Percentiles rank a stretch among this genome's conserved stretches.
phyloP scores from a whole-genome alignment of 345 rosid genomes.

The Populus deltoides region DNA sequence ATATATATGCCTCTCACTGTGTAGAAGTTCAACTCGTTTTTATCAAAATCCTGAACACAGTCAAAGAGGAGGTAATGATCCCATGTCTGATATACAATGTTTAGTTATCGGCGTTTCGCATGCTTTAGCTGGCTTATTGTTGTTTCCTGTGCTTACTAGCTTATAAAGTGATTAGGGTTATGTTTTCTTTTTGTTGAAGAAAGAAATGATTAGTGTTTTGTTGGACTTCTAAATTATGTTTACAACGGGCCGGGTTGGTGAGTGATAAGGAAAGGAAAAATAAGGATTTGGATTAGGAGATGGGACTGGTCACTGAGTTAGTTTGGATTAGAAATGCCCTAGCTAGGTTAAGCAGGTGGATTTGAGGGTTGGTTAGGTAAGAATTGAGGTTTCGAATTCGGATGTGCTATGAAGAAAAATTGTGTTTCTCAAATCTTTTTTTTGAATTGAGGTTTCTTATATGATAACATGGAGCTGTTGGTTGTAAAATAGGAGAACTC shows the following conservation, averaged over 20 bases:
- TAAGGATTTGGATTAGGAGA: not conserved
- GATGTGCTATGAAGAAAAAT: too few species aligned
- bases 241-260: not conserved
- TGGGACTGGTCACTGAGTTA: not conserved
- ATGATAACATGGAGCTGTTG: slow-evolving; percentile 19
- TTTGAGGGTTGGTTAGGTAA: not conserved
- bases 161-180: not conserved
- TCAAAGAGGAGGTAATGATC: slow-evolving; percentile 33
- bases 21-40: slow-evolving; percentile 15
- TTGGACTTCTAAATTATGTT: not conserved
- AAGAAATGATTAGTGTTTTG: not conserved
- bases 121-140: not conserved
- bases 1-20: slow-evolving; percentile 14
- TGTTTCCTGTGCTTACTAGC: not conserved
- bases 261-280: not conserved
- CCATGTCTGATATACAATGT: not conserved
- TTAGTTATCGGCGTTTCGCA: not conserved
- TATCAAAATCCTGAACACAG: slow-evolving; percentile 16
- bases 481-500: slow-evolving; percentile 69
- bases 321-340: not conserved
- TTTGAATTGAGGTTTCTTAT: not conserved
- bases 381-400: not conserved
- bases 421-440: not conserved
- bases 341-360: not conserved
- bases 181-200: not conserved